Evolutionary conservation across 2,329 filamentous ascomycete species (phyloP), one percentile per base, ranked within the genome.

Genomic region (Blastomyces silverae): DNA sequence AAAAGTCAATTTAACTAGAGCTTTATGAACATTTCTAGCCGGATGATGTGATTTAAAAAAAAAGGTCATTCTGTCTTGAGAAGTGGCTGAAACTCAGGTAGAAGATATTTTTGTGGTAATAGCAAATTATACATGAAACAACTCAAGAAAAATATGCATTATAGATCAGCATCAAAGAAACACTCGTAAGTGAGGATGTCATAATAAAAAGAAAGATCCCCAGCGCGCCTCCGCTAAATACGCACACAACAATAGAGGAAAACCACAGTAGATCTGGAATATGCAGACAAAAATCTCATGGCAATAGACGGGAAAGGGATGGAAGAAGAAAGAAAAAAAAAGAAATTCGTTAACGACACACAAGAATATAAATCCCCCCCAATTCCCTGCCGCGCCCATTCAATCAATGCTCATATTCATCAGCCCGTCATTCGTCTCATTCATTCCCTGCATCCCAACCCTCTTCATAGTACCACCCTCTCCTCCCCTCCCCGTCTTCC

Each of bases 361-460:
- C 25, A 55, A 55, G 28, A 56, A 34, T 20, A 37, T n/a, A 56
- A 20, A 28, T 31, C 22, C n/a, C 6, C 6, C 28, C 10, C 17
- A 56, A 34, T 20, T 20, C n/a, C 37, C 4, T 5, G 7, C 2
- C 20, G 7, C 6, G 2, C 22, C 25, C 22, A 5, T n/a, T 78
- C 79, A 96, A 76, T 97, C 92, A 72, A 97, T 96, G 76, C 90
- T 96, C 90, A 97, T 94, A 71, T 93, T 92, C 89, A 96, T 96
- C 69, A 97, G 82, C 1, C 92, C 90, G 75, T 97, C 93, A 74
- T 91, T 91, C n/a, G 93, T 93, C 77, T 97, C 93, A 22, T 86
- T 89, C 92, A 97, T 97, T 0, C 92, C 91, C 77, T 97, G 92
- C 70, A 95, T 83, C 10, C 91, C 91, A 17, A 96, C 82, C 44